Conservation (phyloP, 2,329 filamentous ascomycete species). For the Ascochyta viciae-villosae region DNA sequence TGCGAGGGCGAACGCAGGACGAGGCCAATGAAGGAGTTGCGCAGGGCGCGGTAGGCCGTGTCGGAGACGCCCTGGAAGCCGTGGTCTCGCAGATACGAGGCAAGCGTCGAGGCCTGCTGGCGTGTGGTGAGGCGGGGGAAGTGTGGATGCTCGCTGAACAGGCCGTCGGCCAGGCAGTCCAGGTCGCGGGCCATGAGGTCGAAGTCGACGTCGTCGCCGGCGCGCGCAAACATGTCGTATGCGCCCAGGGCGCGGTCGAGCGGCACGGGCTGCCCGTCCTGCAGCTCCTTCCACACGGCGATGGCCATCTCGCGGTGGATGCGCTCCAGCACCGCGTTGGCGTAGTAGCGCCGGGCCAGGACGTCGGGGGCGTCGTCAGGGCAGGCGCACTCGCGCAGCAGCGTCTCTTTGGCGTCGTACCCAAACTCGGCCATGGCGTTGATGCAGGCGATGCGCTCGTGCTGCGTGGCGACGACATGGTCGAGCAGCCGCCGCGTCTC, state of each 20-base stretch:
- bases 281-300: slow-evolving; percentile 73
- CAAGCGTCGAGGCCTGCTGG: slow-evolving; percentile 71
- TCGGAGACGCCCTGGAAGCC: slow-evolving; percentile 75
- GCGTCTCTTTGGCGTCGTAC: slow-evolving; percentile 87
- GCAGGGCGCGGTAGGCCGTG: slow-evolving; percentile 78
- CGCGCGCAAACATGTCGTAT: slow-evolving; percentile 88
- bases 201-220: slow-evolving; percentile 75
- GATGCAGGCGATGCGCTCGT: slow-evolving; percentile 72
- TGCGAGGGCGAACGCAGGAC: slow-evolving; percentile 76
- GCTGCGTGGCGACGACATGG: slow-evolving; percentile 73
- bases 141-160: slow-evolving; percentile 61
- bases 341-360: slow-evolving; percentile 79
- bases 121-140: slow-evolving; percentile 67
- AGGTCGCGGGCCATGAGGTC: slow-evolving; percentile 70
- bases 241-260: slow-evolving; percentile 80
- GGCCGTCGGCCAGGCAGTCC: slow-evolving; percentile 53
- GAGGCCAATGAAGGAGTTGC: slow-evolving; percentile 87
- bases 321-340: slow-evolving; percentile 74
- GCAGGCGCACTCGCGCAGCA: slow-evolving; percentile 70
- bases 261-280: slow-evolving; percentile 58
- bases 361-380: slow-evolving; percentile 72
- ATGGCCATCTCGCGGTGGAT: slow-evolving; percentile 84
- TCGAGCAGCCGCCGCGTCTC: slow-evolving; percentile 60
- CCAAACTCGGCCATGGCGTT: slow-evolving; percentile 75
- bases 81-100: slow-evolving; percentile 71